Base-by-base conservation (phyloP, 805 yeast species). In the Zygoascus flipseniorum region DNA sequence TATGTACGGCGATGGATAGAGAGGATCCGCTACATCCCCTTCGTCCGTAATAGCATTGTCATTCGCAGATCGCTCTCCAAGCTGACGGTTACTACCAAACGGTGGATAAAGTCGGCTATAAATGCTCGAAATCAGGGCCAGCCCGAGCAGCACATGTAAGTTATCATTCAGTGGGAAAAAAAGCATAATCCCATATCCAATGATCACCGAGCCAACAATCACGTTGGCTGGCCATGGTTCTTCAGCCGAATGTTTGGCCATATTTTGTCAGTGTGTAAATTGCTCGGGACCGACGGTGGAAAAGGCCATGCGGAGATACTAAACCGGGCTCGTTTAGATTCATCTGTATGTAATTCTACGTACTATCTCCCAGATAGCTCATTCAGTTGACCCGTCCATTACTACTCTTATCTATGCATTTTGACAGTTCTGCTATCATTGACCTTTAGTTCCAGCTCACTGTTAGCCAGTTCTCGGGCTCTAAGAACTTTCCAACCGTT, bases 91-190 rank as follows among this genome's bases (percentile, higher is more conserved):
- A 11, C n/a, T 11, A 8, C 11, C 31, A 44, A 52, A 52, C 2
- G 55, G 45, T 8, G 55, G 55, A 19, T 48, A 48, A 10, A 52
- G 51, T 16, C 55, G 43, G 31, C 47, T 23, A 31, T 52, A 23
- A n/a, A 52, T 52, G 42, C 52, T 48, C 16, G 47, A 47, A 13
- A 52, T 52, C 43, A 48, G 32, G 10, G 52, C 37, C 37, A 52
- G 46, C 31, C 41, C 31, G 11, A 48, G 19, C n/a, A 52, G 14
- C 18, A 48, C 28, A 20, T 48, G 51, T 14, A 52, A 31, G 23
- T 52, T 52, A 31, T 45, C 43, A 35, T 42, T 48, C 45, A 48
- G 31, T 20, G 47, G 37, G 13, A 31, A 20, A 6, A 47, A n/a
- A 16, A 52, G 16, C 35, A 32, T 35, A 6, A 48, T 35, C 9